phyloP scores from a whole-genome alignment of 768 basidiomycete genomes.

The Dioszegia hungarica region DNA sequence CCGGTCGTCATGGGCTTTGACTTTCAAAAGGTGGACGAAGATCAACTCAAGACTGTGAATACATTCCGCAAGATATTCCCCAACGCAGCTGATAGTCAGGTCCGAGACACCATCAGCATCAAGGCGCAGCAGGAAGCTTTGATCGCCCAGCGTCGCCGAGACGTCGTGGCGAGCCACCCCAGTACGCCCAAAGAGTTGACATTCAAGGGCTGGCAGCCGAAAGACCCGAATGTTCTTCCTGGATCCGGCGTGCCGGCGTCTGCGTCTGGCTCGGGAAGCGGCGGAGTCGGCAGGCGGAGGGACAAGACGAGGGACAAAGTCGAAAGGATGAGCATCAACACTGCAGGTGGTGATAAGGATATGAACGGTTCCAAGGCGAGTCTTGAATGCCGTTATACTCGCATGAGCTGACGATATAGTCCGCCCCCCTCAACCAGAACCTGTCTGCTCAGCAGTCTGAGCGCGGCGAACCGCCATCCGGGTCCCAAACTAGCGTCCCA shows the following conservation, averaged over 20 bases:
- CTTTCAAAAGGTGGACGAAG: constrained; percentile 34
- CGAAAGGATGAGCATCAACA: constrained; percentile 38
- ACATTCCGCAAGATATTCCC: not conserved
- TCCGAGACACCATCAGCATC: constrained; percentile 41
- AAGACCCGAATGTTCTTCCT: constrained; percentile 15
- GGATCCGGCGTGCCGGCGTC: not conserved
- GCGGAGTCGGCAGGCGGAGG: constrained; percentile 29
- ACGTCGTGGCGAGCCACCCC: constrained; percentile 26
- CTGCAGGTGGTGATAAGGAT: constrained; percentile 28
- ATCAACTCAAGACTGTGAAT: constrained; percentile 41
- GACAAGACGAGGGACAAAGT: constrained; percentile 43
- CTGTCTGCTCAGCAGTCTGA: constrained; percentile 26
- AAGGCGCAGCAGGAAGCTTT: constrained; percentile 45
- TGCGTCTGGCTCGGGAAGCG: constrained; percentile 2
- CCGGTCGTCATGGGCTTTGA: constrained; percentile 47
- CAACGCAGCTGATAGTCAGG: constrained; percentile 14
- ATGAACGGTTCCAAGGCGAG: constrained; percentile 36
- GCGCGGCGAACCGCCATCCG: constrained; percentile 26
- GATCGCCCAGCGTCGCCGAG: constrained; percentile 38
- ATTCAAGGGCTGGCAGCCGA: constrained; percentile 43
- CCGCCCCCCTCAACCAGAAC: constrained; percentile 36
- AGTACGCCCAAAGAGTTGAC: constrained; percentile 37
- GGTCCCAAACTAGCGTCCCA: constrained; percentile 29
- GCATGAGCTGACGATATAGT: constrained; percentile 13
- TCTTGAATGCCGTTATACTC: not conserved